These are phyloP conservation scores for Phytopythium delawarense DNA, from an alignment of 352 stramenopile species.

Conservation along the genomic window DNA sequence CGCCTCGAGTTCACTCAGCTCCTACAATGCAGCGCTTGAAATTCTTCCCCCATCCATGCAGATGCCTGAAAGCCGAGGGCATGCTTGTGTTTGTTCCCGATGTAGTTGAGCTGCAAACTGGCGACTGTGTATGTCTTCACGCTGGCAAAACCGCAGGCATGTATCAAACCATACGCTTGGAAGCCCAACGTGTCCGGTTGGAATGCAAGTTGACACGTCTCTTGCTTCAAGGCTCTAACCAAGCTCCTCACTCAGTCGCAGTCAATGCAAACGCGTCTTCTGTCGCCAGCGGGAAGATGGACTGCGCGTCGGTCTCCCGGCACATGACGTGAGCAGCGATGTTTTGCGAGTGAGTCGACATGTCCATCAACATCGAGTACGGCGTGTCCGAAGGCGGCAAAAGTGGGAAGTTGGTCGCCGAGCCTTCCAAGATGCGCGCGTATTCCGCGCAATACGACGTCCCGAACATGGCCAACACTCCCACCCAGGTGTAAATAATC, in stretches of 20 bases:
- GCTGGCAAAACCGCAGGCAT: too few species aligned
- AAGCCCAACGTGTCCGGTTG: too few species aligned
- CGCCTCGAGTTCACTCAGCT: too few species aligned
- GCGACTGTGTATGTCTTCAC: too few species aligned
- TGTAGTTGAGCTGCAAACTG: too few species aligned
- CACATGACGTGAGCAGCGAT: background rate
- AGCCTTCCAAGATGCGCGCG: background rate
- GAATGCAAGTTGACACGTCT: background rate
- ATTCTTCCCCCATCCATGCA: too few species aligned
- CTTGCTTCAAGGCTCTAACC: background rate
- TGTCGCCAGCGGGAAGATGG: conserved; percentile 1
- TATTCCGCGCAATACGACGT: conserved; percentile 2
- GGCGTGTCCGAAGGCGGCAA: background rate
- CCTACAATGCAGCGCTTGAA: too few species aligned
- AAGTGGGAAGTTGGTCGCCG: background rate
- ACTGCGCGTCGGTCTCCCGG: background rate
- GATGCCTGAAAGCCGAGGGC: too few species aligned
- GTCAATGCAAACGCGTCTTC: background rate
- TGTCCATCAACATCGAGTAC: conserved; percentile 5
- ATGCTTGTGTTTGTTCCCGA: too few species aligned
- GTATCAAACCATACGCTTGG: too few species aligned
- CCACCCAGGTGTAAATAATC: background rate
- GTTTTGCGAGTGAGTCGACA: background rate
- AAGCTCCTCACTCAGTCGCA: background rate
- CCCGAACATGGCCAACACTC: background rate